Evolutionary conservation across 805 yeast species (phyloP), one percentile per base, ranked within the genome.

Genomic region (Lipomyces orientalis): DNA sequence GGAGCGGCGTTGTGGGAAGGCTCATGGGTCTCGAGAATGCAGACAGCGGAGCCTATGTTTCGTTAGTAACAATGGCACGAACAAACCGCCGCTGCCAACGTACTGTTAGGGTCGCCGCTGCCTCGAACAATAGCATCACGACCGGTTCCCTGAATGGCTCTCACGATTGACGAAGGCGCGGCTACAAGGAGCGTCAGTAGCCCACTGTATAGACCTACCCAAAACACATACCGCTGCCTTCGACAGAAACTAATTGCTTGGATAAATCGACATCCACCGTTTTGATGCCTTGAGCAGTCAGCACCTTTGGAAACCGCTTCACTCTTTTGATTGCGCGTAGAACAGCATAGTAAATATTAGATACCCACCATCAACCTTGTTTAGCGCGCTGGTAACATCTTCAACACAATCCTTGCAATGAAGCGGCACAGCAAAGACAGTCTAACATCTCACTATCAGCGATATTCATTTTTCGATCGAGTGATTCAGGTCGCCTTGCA

Each of bases 41-140:
- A 87, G 39, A 93, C 98, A 0, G 97, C 97, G 0, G 98, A 97
- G 64, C 68, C 71, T 67, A 22, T 90, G n/a, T 85, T 4, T 25
- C 22, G 19, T 49, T n/a, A 29, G 33, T 25, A 51, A 22, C 12
- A 46, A 43, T n/a, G 22, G 10, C n/a, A 22, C 10, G 56, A 61
- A 16, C 3, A 33, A 22, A 1, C 25, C 14, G 5, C 5, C 14
- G 19, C 25, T 3, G 52, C 14, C 8, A 29, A 29, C 68, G 6
- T 67, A 62, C 73, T 69, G 76, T 93, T 89, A 19, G 96, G 89
- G 65, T 82, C 84, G 2, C 98, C 98, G 0, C 97, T 87, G 6
- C 98, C 98, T 67, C 98, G 83, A 31, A 94, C 89, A 71, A 94
- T 91, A 2, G 97, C 97, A 75, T 94, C 98, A 71, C 87, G 86